Evolutionary conservation across 306 rosid species (phyloP).

Genomic region (Adenanthera pavonina): DNA sequence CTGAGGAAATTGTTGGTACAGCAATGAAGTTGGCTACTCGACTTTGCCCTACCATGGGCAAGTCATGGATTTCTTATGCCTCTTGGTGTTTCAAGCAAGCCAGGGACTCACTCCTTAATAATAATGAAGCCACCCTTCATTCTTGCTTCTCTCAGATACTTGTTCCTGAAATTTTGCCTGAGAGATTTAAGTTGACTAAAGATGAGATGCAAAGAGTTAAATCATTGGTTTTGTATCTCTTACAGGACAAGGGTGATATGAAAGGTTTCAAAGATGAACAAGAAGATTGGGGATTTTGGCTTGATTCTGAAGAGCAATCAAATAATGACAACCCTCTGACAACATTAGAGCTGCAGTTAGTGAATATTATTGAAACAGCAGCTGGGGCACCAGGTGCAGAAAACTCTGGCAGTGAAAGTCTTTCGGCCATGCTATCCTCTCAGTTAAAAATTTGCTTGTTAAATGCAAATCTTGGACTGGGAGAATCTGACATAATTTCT

Average conservation of each 20-base stretch:
- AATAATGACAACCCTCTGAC: conserved; percentile 49
- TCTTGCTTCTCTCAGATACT: conserved; percentile 71
- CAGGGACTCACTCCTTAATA: conserved; percentile 60
- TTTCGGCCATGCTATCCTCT: conserved; percentile 72
- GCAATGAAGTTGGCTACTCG: conserved; percentile 76
- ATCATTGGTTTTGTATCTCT: conserved; percentile 56
- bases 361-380: conserved; percentile 76
- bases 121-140: conserved; percentile 55
- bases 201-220: conserved; percentile 67
- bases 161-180: conserved; percentile 65
- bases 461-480: conserved; percentile 56
- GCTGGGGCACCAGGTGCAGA: conserved; percentile 80
- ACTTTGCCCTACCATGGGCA: conserved; percentile 88
- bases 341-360: conserved; percentile 56
- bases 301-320: conserved; percentile 53
- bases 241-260: conserved; percentile 54
- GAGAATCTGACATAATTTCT: conserved; percentile 53
- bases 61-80: conserved; percentile 95
- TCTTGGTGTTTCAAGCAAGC: conserved; percentile 96
- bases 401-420: conserved; percentile 71
- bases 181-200: conserved; percentile 76
- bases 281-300: conserved; percentile 48
- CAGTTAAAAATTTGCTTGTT: conserved; percentile 66
- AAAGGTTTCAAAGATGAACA: conserved; percentile 52
- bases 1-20: conserved; percentile 83